Evolutionary conservation across 306 rosid genomes (phyloP).

Genomic region (Trifolium repens): DNA sequence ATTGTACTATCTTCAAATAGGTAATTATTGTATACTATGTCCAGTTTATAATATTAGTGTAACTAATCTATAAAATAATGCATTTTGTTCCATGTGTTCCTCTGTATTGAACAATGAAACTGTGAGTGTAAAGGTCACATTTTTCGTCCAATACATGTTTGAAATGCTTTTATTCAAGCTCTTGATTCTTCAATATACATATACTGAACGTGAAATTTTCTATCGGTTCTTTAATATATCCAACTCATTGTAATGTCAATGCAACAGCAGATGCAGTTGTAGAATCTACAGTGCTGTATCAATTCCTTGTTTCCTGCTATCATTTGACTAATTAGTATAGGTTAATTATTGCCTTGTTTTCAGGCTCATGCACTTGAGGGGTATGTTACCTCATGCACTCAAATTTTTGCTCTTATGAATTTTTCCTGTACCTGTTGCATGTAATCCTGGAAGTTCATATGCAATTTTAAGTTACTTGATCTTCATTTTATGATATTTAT

Average conservation of each 20-base stretch:
- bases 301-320: slow-evolving; percentile 18
- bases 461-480: background rate
- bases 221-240: slow-evolving; percentile 29
- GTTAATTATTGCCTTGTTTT: slow-evolving; percentile 27
- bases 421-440: background rate
- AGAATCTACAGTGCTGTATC: slow-evolving; percentile 9
- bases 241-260: slow-evolving; percentile 1
- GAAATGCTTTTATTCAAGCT: slow-evolving; percentile 34
- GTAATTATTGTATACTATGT: slow-evolving; percentile 56
- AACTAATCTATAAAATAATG: slow-evolving; percentile 53
- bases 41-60: slow-evolving; percentile 50
- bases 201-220: slow-evolving; percentile 26
- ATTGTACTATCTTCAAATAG: slow-evolving; percentile 50
- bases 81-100: slow-evolving; percentile 33
- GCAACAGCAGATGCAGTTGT: slow-evolving; percentile 33
- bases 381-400: background rate
- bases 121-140: slow-evolving; percentile 46
- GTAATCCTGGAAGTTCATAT: background rate
- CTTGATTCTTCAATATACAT: background rate
- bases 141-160: slow-evolving; percentile 44
- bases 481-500: slow-evolving; percentile 8
- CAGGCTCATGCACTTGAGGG: background rate
- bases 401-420: background rate
- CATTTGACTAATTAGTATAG: background rate
- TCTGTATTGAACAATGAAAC: slow-evolving; percentile 38